These are phyloP conservation scores for Yarrowia bubula DNA, from an alignment of 805 yeast species.

Conservation along the genomic window DNA sequence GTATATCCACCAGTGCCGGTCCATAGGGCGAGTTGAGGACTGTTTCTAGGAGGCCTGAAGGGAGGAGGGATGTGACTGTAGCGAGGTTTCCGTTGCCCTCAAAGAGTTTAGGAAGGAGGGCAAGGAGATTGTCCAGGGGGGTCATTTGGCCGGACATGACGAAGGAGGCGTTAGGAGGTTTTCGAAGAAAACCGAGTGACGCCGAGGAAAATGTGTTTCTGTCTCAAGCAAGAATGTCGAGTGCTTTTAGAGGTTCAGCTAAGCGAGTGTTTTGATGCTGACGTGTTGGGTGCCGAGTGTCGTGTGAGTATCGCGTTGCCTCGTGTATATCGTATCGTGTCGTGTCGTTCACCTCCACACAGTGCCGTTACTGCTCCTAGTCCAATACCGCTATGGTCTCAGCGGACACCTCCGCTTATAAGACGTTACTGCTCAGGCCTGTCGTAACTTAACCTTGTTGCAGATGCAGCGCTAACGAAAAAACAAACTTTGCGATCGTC, in stretches of 20 bases:
- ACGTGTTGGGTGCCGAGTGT: neutral
- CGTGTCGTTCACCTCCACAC: neutral
- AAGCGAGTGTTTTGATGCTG: neutral
- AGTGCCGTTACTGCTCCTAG: too few species aligned
- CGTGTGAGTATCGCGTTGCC: neutral
- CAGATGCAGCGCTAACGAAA: neutral
- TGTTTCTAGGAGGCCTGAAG: neutral
- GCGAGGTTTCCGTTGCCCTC: slow-evolving; percentile 24
- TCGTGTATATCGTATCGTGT: neutral
- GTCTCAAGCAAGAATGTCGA: too few species aligned
- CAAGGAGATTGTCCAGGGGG: slow-evolving; percentile 4
- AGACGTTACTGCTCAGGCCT: slow-evolving; percentile 7
- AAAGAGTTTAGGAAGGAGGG: slow-evolving; percentile 6
- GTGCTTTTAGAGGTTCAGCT: too few species aligned
- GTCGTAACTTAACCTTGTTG: slow-evolving; percentile 20
- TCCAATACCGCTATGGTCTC: too few species aligned
- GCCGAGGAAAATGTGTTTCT: too few species aligned
- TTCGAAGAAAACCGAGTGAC: neutral
- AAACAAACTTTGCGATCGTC: neutral
- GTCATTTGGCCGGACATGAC: slow-evolving; percentile 1
- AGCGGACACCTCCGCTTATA: slow-evolving; percentile 1
- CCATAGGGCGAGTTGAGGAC: slow-evolving; percentile 24
- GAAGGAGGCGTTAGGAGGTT: neutral
- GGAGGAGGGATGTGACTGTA: slow-evolving; percentile 7
- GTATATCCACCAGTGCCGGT: neutral